Evolutionary conservation across 1,284 basidiomycete genomes (phyloP).

Genomic region (Rhodotorula sp.): DNA sequence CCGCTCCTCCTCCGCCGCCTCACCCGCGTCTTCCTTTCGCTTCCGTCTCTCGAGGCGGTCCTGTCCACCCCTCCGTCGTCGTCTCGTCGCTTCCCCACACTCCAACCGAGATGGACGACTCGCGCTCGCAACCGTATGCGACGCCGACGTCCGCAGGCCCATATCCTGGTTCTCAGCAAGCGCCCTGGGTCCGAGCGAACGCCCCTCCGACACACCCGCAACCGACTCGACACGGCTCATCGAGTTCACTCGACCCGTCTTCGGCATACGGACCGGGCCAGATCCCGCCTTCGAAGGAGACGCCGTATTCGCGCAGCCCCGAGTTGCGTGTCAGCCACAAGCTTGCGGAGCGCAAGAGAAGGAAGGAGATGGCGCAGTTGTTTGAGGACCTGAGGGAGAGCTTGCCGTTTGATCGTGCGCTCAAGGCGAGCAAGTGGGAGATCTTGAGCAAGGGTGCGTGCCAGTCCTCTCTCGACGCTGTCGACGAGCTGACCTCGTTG

Average conservation of each 20-base stretch:
- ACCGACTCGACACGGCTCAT: conserved; percentile 16
- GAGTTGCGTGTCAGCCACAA: conserved; percentile 91
- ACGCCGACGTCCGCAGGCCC: background rate
- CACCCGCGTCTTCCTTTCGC: background rate
- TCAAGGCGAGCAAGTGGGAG: conserved; percentile 97
- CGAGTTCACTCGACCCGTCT: conserved; percentile 29
- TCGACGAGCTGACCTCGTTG: background rate
- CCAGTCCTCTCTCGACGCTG: background rate
- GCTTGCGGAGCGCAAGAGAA: conserved; percentile 85
- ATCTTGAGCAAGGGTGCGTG: conserved; percentile 82
- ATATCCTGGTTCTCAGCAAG: background rate
- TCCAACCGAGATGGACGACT: conserved; percentile 2
- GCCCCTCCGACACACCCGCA: background rate
- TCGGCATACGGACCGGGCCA: conserved; percentile 13
- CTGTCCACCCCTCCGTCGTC: background rate
- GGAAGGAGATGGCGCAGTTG: conserved; percentile 96
- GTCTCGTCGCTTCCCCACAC: conserved; percentile 12
- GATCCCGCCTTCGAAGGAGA: conserved; percentile 14
- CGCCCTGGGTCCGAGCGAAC: background rate
- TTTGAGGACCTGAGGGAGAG: conserved; percentile 91
- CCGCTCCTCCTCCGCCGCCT: background rate
- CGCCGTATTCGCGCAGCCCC: conserved; percentile 88
- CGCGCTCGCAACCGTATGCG: background rate
- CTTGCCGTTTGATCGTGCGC: conserved; percentile 69
- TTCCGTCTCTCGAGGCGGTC: background rate